phyloP scores from a whole-genome alignment of 1,139 yeast genomes.

The Yamadazyma aaseri region DNA sequence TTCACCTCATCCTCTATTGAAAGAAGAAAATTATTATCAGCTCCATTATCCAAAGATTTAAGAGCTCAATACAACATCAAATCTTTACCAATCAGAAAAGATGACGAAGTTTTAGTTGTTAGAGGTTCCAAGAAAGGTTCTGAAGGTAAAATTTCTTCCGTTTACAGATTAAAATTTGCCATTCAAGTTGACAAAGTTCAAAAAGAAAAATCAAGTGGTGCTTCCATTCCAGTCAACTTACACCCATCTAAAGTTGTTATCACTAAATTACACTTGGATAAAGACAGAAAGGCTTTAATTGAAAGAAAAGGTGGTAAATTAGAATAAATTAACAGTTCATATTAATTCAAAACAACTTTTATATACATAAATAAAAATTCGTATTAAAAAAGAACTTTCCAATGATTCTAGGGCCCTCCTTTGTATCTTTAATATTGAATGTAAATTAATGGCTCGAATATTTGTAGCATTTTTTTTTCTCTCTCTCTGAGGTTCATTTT shows the following conservation, averaged over 20 bases:
- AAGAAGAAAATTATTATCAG: constrained; percentile 95
- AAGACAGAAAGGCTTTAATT: constrained; percentile 98
- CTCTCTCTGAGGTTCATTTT: not conserved
- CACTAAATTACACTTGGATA: constrained; percentile 97
- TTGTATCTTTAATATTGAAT: constrained; percentile 7
- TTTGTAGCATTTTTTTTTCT: not conserved
- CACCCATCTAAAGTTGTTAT: constrained; percentile 99
- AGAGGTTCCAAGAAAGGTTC: constrained; percentile 99
- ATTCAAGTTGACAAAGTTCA: constrained; percentile 96
- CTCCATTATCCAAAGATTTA: constrained; percentile 99
- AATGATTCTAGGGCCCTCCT: not conserved
- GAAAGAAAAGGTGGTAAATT: constrained; percentile 47
- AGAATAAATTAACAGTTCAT: constrained; percentile 21
- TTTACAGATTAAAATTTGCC: constrained; percentile 98
- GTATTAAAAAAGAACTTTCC: not conserved
- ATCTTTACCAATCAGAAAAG: constrained; percentile 97
- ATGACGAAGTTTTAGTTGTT: constrained; percentile 92
- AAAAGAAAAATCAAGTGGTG: constrained; percentile 98
- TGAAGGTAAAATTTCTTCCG: constrained; percentile 97
- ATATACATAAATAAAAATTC: constrained; percentile 12
- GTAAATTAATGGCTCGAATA: constrained; percentile 10
- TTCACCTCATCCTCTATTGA: constrained; percentile 96
- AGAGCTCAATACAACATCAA: constrained; percentile 96
- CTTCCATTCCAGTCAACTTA: constrained; percentile 94
- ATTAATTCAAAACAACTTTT: constrained; percentile 4